These are phyloP conservation scores for Nectriaceae sp. DNA, from an alignment of 2,329 filamentous ascomycete genomes.

Conservation along the genomic window DNA sequence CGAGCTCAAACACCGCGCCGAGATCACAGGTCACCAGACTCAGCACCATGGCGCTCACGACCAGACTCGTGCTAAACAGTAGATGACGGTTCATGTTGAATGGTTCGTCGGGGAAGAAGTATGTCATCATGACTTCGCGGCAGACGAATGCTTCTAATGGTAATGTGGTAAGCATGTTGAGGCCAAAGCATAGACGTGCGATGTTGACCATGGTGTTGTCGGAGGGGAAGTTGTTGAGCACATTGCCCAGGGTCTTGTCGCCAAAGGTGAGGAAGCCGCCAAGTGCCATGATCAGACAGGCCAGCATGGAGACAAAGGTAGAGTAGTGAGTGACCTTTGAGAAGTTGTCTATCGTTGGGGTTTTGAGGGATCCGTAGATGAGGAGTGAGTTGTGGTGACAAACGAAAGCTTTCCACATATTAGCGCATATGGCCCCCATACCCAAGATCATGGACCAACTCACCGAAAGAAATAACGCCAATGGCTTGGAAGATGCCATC, in stretches of 20 bases:
- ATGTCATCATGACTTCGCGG: slow-evolving; percentile 92
- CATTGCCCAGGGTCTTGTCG: slow-evolving; percentile 88
- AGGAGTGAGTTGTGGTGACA: slow-evolving; percentile 94
- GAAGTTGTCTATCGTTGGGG: slow-evolving; percentile 94
- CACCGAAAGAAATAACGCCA: slow-evolving; percentile 96
- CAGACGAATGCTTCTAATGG: slow-evolving; percentile 98
- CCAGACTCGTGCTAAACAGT: slow-evolving; percentile 79
- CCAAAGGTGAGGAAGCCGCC: slow-evolving; percentile 92
- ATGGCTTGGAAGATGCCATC: slow-evolving; percentile 92
- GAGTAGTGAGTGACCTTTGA: slow-evolving; percentile 91
- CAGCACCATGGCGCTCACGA: slow-evolving; percentile 75
- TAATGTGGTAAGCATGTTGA: slow-evolving; percentile 98
- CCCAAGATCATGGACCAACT: slow-evolving; percentile 20
- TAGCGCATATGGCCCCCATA: not conserved
- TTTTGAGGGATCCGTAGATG: slow-evolving; percentile 94
- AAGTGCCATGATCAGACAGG: slow-evolving; percentile 85
- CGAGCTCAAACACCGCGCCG: slow-evolving; percentile 91
- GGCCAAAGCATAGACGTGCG: slow-evolving; percentile 89
- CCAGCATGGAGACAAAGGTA: slow-evolving; percentile 85
- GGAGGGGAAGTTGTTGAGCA: slow-evolving; percentile 94
- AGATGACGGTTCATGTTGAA: slow-evolving; percentile 85
- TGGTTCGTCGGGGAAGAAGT: slow-evolving; percentile 68
- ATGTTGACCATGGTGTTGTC: slow-evolving; percentile 94
- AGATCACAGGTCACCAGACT: slow-evolving; percentile 90
- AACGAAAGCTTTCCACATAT: slow-evolving; percentile 57